Percentiles rank a stretch among this genome's conserved stretches.
These are phyloP conservation scores for Rhizopogon salebrosus DNA, from an alignment of 768 basidiomycete species.

Conservation along the genomic window DNA sequence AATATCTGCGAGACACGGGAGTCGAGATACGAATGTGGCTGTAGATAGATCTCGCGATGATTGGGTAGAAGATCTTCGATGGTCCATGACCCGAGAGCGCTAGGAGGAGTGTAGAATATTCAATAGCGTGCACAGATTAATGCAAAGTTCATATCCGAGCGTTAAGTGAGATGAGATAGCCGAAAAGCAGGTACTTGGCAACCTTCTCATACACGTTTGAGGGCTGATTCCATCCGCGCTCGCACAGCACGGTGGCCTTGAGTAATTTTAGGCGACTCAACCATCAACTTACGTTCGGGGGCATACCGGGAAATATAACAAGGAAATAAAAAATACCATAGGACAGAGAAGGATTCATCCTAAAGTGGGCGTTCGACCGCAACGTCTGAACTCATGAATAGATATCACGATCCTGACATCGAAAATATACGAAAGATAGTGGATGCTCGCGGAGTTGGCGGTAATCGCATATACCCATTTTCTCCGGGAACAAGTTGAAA, in stretches of 20 bases:
- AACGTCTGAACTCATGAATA: no score
- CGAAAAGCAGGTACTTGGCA: conserved; percentile 8
- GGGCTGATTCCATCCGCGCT: conserved; percentile 4
- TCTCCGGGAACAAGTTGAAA: conserved; percentile 7
- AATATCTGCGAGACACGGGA: background rate
- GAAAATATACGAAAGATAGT: background rate
- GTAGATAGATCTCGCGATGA: background rate
- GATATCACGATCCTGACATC: no score
- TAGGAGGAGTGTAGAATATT: background rate
- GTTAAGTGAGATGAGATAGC: conserved; percentile 1
- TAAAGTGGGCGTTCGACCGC: no score
- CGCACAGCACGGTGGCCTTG: conserved; percentile 1
- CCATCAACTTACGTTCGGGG: conserved; percentile 5
- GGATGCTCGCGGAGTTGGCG: background rate
- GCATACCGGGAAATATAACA: background rate
- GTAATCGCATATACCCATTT: conserved; percentile 3
- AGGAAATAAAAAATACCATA: background rate
- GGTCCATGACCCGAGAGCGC: background rate
- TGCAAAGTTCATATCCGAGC: conserved; percentile 8
- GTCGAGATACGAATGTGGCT: background rate
- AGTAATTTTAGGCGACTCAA: background rate
- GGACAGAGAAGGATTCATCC: background rate
- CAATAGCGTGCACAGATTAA: conserved; percentile 1
- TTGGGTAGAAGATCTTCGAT: background rate
- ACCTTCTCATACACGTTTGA: conserved; percentile 14